Evolutionary conservation across 2,329 filamentous ascomycete species (phyloP), one percentile per base, ranked within the genome.

Genomic region (Fusarium sp.): DNA sequence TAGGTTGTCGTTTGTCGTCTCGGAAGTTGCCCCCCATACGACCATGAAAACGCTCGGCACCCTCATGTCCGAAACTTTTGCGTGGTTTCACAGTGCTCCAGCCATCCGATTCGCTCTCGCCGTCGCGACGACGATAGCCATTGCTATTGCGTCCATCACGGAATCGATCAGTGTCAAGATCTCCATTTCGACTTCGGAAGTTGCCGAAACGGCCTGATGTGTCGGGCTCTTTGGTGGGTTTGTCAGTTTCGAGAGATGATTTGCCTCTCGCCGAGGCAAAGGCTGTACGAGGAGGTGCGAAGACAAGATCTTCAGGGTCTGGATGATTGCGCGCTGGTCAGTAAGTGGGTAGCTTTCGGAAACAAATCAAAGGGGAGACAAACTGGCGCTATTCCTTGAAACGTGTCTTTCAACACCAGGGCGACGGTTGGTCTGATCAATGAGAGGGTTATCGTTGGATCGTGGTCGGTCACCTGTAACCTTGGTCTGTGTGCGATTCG

Each of bases 261-360:
- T 79, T 77, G 23, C 87, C 82, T 59, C 91, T 92, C 21, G 90
- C 87, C 2, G 94, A 96, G 52, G 92, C 88, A 78, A 97, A 97
- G 42, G 89, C 88, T 45, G 89, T 92, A 77, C 92, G 92, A 3
- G 94, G 92, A 20, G 94, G 94, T 15, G 92, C 94, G 58, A 97
- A 90, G 59, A 96, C 86, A 58, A 96, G 91, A 67, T 96, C 93
- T 72, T 97, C 94, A 73, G 87, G 81, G 76, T 87, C 88, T 91
- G 33, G 11, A 42, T 29, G 31, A 53, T 55, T 46, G 45, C 40
- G 60, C 47, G 55, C 27, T 41, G 46, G 62, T 72, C 53, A 70
- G 67, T 47, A 70, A 23, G 50, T 20, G 15, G 37, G 40, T n/a
- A 45, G 40, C 39, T 10, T 14, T 36, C 29, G 21, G 35, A 41